Percentiles rank a stretch among this genome's conserved stretches.
These are phyloP conservation scores for Leishmania gerbilli DNA, from an alignment of 208 protist species.

Conservation along the genomic window DNA sequence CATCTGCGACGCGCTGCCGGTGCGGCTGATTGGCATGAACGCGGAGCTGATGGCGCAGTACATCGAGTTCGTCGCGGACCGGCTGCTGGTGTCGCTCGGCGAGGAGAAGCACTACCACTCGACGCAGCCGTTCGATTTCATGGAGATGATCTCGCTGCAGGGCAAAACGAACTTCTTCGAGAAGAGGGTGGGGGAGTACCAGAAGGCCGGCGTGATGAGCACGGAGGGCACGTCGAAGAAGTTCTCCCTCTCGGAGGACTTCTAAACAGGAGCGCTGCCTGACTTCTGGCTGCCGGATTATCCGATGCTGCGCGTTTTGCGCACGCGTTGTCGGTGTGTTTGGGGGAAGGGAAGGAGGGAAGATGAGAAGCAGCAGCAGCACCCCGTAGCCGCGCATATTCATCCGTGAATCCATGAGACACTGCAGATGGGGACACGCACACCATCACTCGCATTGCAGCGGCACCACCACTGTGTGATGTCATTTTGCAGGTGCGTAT, in stretches of 20 bases:
- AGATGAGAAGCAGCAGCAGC: background rate
- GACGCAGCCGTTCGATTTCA: constrained; percentile 99
- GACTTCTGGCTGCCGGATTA: constrained; percentile 75
- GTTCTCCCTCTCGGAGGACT: constrained; percentile 93
- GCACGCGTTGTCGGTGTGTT: background rate
- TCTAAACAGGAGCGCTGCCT: constrained; percentile 58
- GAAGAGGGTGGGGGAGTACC: constrained; percentile 98
- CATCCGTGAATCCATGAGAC: background rate
- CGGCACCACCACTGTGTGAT: background rate
- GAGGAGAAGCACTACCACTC: constrained; percentile 95
- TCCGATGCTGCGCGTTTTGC: background rate
- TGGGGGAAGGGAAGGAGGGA: background rate
- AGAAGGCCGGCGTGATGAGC: constrained; percentile 97
- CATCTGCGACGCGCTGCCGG: constrained; percentile 97
- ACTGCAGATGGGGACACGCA: background rate
- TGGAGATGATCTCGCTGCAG: constrained; percentile 99
- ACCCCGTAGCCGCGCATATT: background rate
- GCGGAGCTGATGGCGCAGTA: constrained; percentile 97
- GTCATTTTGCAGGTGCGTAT: background rate
- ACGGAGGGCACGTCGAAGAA: constrained; percentile 67
- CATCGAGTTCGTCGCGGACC: constrained; percentile 99
- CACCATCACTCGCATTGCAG: background rate
- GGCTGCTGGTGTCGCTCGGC: constrained; percentile 96
- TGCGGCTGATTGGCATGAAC: constrained; percentile 99
- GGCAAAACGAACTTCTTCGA: constrained; percentile 99